Base-by-base conservation (phyloP, 495 filamentous ascomycete genomes). In the Parathielavia appendiculata region DNA sequence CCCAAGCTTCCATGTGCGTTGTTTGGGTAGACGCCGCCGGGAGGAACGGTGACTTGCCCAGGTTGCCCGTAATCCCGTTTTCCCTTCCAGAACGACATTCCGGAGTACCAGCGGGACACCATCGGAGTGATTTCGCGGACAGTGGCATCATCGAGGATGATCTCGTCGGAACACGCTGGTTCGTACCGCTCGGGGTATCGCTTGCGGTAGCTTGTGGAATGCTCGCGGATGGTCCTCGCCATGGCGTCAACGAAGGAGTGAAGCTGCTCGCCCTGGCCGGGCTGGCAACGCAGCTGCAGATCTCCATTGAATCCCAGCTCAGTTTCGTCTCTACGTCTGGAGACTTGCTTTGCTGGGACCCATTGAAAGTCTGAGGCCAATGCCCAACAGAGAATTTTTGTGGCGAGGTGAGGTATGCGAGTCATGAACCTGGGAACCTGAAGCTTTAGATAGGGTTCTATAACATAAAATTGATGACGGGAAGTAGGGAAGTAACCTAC, bases 101-200 rank as follows among this genome's bases (percentile, higher is more conserved):
- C 0, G 17, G 50, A 36, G 35, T 19, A 10, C 34, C 17, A 52
- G 8, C 50, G 34, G 35, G 8, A 13, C 3, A 52, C 50, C 5
- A 19, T 40, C 8, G 50, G 50, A 16, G 50, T 40, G 50, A 52
- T 40, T 26, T 52, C 40, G 3, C 50, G 0, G 35, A 52, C 35
- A 4, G 17, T 26, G 20, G 50, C 50, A 26, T 52, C 34, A 17
- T 52, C 50, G n/a, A 52, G 17, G 50, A 52, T 39, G 36, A 52
- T 40, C 0, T 51, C 50, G 13, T 52, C 35, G 12, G 50, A 20
- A 16, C n/a, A 12, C 5, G 50, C 9, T 17, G 50, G 17, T 1
- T 40, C 36, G 11, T 52, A 52, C 7, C 10, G 35, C 35, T 52
- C 50, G 35, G 50, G 50, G 26, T 52, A 52, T 40, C 11, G 5